Evolutionary conservation across 1,284 basidiomycete species (phyloP), one percentile per base, ranked within the genome.

Genomic region (Earliella scabrosa): DNA sequence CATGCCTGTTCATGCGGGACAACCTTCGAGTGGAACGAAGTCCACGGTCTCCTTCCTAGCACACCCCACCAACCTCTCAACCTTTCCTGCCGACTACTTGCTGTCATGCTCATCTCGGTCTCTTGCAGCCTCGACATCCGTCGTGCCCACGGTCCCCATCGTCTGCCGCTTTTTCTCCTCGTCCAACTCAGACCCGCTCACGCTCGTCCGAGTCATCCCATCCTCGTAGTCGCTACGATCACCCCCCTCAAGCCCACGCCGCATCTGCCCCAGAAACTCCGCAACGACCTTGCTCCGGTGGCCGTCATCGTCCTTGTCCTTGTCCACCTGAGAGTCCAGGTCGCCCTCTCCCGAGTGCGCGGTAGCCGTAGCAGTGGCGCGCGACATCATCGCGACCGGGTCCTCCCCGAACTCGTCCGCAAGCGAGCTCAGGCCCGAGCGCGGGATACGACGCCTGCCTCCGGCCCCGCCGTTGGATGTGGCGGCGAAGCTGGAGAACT

Each of bases 351-450:
- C 16, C 23, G 21, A 41, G 10, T 26, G 40, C 3, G 20, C 40
- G 13, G 20, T 23, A 8, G 40, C 24, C 20, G 46, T 38, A 2
- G 38, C 34, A 3, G 27, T 14, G 16, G 46, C 35, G 34, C 46
- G 46, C 27, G 21, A 48, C 13, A 38, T 29, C 2, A 48, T 10
- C 16, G n/a, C 40, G 16, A 56, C 27, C 16, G 60, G 60, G 43
- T 63, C 60, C 20, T 56, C 47, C 2, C 60, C 60, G 32, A 63
- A 63, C 38, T 63, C 60, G 43, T 50, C 52, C 29, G 54, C 58
- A 27, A 63, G 38, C 40, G 45, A 44, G 36, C 29, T 31, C 29
- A 24, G 18, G 21, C 23, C 38, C 27, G 26, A 43, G 44, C 27
- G 48, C 47, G 9, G 35, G 26, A 38, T 8, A 18, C 20, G 29